Evolutionary conservation across 805 yeast species (phyloP).

Genomic region (Candida dajiaensis): DNA sequence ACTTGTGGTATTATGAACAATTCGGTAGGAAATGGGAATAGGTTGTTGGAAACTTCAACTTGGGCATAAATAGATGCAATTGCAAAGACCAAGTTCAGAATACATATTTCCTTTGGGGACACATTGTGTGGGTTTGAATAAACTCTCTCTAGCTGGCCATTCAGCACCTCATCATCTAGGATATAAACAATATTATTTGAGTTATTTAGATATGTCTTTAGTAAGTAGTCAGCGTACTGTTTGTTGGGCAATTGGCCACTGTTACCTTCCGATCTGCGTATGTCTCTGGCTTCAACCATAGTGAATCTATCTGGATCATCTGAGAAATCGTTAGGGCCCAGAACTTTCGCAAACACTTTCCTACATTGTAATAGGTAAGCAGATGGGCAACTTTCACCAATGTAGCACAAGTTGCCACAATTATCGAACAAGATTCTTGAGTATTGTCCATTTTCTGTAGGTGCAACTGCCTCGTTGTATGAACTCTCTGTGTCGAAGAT

Average conservation of each 20-base stretch:
- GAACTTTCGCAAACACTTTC: constrained; percentile 27
- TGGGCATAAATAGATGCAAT: constrained; percentile 35
- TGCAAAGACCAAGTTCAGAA: constrained; percentile 35
- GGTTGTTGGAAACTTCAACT: constrained; percentile 20
- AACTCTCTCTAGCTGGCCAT: constrained; percentile 24
- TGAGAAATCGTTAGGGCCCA: constrained; percentile 31
- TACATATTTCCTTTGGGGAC: constrained; percentile 24
- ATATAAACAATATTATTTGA: constrained; percentile 36
- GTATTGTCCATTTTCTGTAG: constrained; percentile 11
- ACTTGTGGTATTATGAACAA: constrained; percentile 25
- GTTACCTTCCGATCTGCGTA: constrained; percentile 10
- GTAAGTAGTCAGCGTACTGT: constrained; percentile 25
- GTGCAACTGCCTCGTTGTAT: constrained; percentile 8
- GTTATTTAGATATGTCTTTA: constrained; percentile 31
- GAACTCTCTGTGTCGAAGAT: constrained; percentile 11
- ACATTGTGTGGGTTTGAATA: constrained; percentile 27
- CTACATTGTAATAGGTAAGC: constrained; percentile 36
- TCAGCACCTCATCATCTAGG: constrained; percentile 30
- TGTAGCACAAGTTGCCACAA: constrained; percentile 31
- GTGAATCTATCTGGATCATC: constrained; percentile 32
- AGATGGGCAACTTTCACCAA: constrained; percentile 38
- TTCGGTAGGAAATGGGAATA: constrained; percentile 21
- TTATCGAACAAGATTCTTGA: constrained; percentile 30
- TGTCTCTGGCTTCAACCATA: constrained; percentile 27
- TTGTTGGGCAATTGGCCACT: constrained; percentile 27